Conservation (phyloP, 148 eudicot genomes). For the Beta vulgaris region DNA sequence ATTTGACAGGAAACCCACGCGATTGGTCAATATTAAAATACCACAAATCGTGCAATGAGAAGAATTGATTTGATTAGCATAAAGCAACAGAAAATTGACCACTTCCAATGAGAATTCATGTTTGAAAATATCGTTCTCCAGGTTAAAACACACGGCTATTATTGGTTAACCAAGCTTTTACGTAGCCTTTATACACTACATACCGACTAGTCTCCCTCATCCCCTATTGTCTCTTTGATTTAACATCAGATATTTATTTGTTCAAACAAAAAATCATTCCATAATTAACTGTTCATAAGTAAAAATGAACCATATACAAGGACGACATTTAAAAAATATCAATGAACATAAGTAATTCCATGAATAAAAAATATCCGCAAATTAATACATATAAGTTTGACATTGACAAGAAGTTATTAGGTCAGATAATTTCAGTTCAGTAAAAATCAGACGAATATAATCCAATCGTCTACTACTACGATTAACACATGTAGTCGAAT, state of each 20-base stretch:
- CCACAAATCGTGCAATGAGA: no score
- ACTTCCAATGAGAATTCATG: neutral
- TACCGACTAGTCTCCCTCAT: no score
- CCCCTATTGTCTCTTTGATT: neutral
- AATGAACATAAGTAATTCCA: no score
- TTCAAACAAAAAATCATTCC: no score
- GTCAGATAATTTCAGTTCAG: neutral
- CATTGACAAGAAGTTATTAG: no score
- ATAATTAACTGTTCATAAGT: no score
- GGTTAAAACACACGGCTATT: neutral
- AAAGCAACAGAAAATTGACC: neutral
- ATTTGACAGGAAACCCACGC: conserved; percentile 4
- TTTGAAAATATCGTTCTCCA: neutral
- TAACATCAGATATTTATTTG: conserved; percentile 10
- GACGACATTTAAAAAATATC: no score
- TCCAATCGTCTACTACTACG: neutral
- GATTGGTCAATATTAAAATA: neutral
- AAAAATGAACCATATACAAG: no score
- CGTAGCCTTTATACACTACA: neutral
- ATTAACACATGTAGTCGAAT: neutral
- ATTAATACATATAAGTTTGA: no score
- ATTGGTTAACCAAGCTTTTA: neutral
- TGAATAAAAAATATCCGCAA: no score
- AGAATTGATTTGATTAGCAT: neutral
- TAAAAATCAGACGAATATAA: neutral